phyloP scores from a whole-genome alignment of 2,329 filamentous ascomycete genomes.

The Aspergillaceae sp. region DNA sequence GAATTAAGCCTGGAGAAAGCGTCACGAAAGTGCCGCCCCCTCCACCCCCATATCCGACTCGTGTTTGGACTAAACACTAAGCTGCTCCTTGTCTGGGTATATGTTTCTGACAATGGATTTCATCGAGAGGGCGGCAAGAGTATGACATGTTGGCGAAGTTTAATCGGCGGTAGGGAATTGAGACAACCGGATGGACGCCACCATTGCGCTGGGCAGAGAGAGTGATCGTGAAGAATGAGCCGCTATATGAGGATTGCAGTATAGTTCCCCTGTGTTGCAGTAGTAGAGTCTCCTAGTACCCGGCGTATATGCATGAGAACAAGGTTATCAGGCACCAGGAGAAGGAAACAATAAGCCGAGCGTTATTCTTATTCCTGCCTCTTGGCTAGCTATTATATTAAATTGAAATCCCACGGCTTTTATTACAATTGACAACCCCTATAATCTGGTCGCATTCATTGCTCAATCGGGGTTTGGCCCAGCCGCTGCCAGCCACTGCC shows the following conservation, averaged over 20 bases:
- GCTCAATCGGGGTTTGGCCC: not conserved
- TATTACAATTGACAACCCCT: not conserved
- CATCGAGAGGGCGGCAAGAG: not conserved
- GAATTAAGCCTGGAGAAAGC: too few relatives aligned
- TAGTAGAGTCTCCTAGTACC: not conserved
- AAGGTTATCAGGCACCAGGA: not conserved
- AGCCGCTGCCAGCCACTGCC: not conserved
- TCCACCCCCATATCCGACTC: too few relatives aligned
- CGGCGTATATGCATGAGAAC: not conserved
- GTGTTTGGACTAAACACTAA: too few relatives aligned
- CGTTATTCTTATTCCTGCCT: too few relatives aligned
- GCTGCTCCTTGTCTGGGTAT: not conserved
- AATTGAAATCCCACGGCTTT: too few relatives aligned
- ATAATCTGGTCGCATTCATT: not conserved
- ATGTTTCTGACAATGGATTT: not conserved
- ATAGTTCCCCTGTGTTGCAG: not conserved
- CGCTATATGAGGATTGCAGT: too few relatives aligned
- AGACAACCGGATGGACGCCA: not conserved
- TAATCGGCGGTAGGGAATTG: not conserved
- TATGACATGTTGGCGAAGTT: not conserved
- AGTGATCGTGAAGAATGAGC: not conserved
- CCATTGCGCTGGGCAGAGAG: not conserved
- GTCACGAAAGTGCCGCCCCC: too few relatives aligned
- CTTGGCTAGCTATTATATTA: too few relatives aligned
- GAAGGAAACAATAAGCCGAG: too few relatives aligned